phyloP scores from a whole-genome alignment of 495 filamentous ascomycete species.

The Tetracladium setigerum region DNA sequence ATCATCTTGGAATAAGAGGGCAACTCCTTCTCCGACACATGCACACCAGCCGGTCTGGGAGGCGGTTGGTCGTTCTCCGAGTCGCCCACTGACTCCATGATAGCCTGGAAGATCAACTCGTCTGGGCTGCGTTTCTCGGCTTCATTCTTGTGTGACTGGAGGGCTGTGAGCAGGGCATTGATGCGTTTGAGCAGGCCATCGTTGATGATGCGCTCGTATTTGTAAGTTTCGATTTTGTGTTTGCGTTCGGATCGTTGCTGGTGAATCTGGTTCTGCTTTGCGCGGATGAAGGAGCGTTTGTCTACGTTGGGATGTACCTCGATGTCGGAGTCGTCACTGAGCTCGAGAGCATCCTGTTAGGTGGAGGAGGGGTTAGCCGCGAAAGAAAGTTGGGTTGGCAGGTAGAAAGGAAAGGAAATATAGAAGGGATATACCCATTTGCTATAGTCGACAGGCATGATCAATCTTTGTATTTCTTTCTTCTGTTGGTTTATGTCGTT shows the following conservation, averaged over 20 bases:
- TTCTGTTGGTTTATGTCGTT: no score
- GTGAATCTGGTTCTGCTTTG: slow-evolving; percentile 96
- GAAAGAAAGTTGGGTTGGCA: slow-evolving; percentile 18
- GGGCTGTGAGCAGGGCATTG: slow-evolving; percentile 60
- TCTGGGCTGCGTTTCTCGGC: slow-evolving; percentile 57
- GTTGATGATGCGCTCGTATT: slow-evolving; percentile 91
- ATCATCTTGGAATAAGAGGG: slow-evolving; percentile 95
- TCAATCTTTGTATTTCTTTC: slow-evolving; percentile 19
- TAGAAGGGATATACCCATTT: slow-evolving; percentile 58
- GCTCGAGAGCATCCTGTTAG: slow-evolving; percentile 79
- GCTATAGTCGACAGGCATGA: slow-evolving; percentile 90
- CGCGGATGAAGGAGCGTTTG: slow-evolving; percentile 96
- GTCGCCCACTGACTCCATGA: slow-evolving; percentile 69
- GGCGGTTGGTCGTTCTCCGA: slow-evolving; percentile 70
- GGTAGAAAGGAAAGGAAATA: no score
- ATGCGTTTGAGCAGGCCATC: slow-evolving; percentile 81
- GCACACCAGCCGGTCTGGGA: slow-evolving; percentile 63
- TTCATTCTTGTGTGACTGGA: slow-evolving; percentile 61
- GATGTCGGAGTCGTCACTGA: slow-evolving; percentile 95
- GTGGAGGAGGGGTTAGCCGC: slow-evolving; percentile 12
- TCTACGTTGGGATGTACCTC: slow-evolving; percentile 99
- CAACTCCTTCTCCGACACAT: slow-evolving; percentile 63
- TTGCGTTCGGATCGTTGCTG: slow-evolving; percentile 75
- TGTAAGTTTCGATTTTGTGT: slow-evolving; percentile 81
- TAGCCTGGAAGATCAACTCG: slow-evolving; percentile 75